These are phyloP conservation scores for Diplodia corticola DNA, from an alignment of 2,329 filamentous ascomycete genomes.

Conservation along the genomic window DNA sequence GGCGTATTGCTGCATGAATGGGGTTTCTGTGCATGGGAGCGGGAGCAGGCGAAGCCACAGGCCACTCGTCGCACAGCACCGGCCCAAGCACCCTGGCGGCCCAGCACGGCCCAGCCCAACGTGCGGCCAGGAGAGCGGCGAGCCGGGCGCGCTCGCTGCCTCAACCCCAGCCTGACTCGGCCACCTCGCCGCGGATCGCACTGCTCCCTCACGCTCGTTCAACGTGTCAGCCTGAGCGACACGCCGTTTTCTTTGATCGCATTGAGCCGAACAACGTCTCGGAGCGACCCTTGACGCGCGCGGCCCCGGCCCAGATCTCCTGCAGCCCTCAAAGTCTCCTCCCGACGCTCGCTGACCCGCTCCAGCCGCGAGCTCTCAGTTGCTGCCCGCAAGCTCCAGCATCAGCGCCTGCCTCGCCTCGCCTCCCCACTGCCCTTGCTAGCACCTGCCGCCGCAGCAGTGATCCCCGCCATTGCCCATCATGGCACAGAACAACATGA, in stretches of 20 bases:
- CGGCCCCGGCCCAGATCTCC: background rate
- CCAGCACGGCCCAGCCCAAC: background rate
- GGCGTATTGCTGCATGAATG: conserved; percentile 15
- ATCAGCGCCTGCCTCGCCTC: conserved; percentile 26
- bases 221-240: conserved; percentile 11
- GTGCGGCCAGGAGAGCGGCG: conserved; percentile 10
- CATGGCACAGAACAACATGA: conserved; percentile 84
- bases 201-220: background rate
- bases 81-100: background rate
- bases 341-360: conserved; percentile 5
- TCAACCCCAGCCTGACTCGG: conserved; percentile 14
- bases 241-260: conserved; percentile 3
- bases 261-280: background rate
- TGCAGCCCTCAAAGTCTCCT: background rate
- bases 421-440: conserved; percentile 26
- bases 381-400: conserved; percentile 16
- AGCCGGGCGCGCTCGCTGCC: background rate
- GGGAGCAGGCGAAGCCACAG: conserved; percentile 14
- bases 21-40: conserved; percentile 3
- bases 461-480: conserved; percentile 35
- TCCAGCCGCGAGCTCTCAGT: conserved; percentile 9
- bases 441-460: conserved; percentile 8
- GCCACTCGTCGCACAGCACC: background rate
- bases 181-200: conserved; percentile 8
- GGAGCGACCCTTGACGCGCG: conserved; percentile 3